Conservation (phyloP, 192 early-diverging fungal species). For the Thoreauomyces humboldtii region DNA sequence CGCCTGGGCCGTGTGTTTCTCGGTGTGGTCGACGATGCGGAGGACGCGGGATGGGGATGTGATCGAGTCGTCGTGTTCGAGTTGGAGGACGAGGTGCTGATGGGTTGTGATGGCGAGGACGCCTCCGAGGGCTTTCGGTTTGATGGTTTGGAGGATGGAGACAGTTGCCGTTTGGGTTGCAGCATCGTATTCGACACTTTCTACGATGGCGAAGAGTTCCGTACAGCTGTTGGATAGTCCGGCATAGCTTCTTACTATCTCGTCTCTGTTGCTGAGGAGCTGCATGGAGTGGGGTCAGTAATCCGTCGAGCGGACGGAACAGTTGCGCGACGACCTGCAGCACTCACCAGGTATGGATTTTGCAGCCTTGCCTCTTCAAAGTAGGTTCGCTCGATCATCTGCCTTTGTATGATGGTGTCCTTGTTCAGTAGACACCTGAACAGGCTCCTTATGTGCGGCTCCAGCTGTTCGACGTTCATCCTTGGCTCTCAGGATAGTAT, state of each 20-base stretch:
- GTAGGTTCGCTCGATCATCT: slow-evolving; percentile 33
- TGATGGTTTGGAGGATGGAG: slow-evolving; percentile 28
- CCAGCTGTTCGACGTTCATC: neutral
- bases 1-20: slow-evolving; percentile 43
- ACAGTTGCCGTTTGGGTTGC: slow-evolving; percentile 28
- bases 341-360: slow-evolving; percentile 47
- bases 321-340: neutral
- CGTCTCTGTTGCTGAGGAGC: slow-evolving; percentile 37
- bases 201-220: slow-evolving; percentile 34
- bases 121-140: slow-evolving; percentile 47
- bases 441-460: slow-evolving; percentile 8
- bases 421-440: slow-evolving; percentile 15
- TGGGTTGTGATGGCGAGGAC: slow-evolving; percentile 43
- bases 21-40: slow-evolving; percentile 41
- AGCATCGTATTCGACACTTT: slow-evolving; percentile 35
- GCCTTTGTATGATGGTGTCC: slow-evolving; percentile 23
- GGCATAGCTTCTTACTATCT: slow-evolving; percentile 43
- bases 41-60: slow-evolving; percentile 16
- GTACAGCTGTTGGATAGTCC: slow-evolving; percentile 38
- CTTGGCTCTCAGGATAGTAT: too few relatives aligned
- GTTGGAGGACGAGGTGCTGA: slow-evolving; percentile 45
- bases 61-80: slow-evolving; percentile 29
- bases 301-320: neutral
- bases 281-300: neutral
- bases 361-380: slow-evolving; percentile 31